Base-by-base conservation (phyloP, 805 yeast genomes). In the Ogataea paradorogensis region DNA sequence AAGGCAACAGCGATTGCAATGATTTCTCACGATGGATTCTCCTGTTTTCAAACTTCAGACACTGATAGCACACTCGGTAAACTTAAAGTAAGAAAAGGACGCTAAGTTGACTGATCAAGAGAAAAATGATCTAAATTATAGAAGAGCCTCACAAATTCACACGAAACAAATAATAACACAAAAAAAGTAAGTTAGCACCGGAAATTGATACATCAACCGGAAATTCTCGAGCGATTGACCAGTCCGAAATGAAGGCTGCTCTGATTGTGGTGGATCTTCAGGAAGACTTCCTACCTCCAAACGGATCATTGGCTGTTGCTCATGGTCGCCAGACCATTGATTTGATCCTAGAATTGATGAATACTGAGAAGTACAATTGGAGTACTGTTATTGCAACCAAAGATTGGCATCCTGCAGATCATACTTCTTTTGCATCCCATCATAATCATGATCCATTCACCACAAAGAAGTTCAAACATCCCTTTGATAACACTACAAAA, bases 331-430 rank as follows among this genome's bases (percentile, higher is more conserved):
- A 61, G 0, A 66, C 86, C 7, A 70, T 88, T 15, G 68, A 73
- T 0, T 65, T 67, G 0, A 76, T 88, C 25, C 59, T 71, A 22
- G 53, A 69, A 1, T 61, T 87, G 29, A 50, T 79, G 8, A 58
- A 69, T 21, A 55, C 63, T 11, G 39, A 58, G 0, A 47, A 58
- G 27, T 70, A 64, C 38, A 56, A 69, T 4, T 89, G 93, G 91
- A 67, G 70, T 30, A 63, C 78, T 6, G 67, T 87, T 1, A 74
- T 84, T 0, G 81, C 86, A 27, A 82, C 95, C 2, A 79, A 82
- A 56, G 98, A 90, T 57, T 87, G 95, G 93, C 98, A 90, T 59
- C 95, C 96, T 0, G 27, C 47, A 9, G 69, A 76, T 51, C 98
- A 90, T 58, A 70, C 74, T 0, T 88, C 96, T 7, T 90, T 90